phyloP scores from a whole-genome alignment of 495 filamentous ascomycete genomes.

The Penicillium lividum region DNA sequence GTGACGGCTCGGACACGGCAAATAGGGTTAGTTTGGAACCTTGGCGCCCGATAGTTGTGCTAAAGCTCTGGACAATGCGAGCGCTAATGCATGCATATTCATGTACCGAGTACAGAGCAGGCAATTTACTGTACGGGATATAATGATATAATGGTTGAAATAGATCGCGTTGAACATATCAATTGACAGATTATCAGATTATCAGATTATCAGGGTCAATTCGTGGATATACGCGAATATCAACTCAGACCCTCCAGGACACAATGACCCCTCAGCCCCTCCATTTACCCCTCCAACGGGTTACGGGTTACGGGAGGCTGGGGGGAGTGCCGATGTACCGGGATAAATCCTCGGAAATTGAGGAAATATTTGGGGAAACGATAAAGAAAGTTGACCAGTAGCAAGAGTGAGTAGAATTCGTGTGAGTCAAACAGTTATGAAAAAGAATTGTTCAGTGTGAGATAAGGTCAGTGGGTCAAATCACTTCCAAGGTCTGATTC shows the following conservation, averaged over 20 bases:
- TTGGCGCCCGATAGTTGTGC: conserved; percentile 15
- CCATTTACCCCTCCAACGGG: conserved; percentile 9
- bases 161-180: too few relatives aligned
- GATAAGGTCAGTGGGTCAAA: conserved; percentile 24
- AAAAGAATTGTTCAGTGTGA: conserved; percentile 25
- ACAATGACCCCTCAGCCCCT: background rate
- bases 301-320: conserved; percentile 2
- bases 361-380: background rate
- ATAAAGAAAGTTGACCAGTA: conserved; percentile 1
- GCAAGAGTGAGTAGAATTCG: conserved; percentile 9
- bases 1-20: conserved; percentile 15
- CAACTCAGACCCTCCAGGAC: background rate
- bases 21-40: conserved; percentile 12
- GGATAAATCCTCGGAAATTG: background rate
- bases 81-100: background rate
- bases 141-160: too few relatives aligned
- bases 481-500: background rate
- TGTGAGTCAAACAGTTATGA: conserved; percentile 29
- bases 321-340: background rate
- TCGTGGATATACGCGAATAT: too few relatives aligned
- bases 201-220: too few relatives aligned
- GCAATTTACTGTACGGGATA: too few relatives aligned
- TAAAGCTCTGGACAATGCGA: background rate
- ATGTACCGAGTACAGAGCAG: background rate
- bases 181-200: too few relatives aligned